Base-by-base conservation (phyloP, 352 stramenopile genomes). In the Phytophthora cactorum region DNA sequence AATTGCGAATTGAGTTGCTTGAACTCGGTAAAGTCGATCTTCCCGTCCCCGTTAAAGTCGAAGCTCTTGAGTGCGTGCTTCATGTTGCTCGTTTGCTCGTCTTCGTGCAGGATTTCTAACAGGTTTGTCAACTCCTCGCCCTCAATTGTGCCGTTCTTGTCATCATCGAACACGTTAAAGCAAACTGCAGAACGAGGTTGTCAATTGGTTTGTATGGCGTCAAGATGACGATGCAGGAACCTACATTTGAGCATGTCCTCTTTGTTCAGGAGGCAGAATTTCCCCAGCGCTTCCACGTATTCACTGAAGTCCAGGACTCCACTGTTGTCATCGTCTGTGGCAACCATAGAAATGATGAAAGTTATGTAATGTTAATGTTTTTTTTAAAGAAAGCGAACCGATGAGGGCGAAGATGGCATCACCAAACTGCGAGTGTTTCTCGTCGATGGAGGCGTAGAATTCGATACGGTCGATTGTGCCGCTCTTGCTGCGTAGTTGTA, bases 331-430 rank as follows among this genome's bases (percentile, higher is more conserved):
- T 90, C 79, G 36, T 90, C 77, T 85, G 15, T 46, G 45, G 27
- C 6, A n/a, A 55, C 17, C 14, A 62, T 17, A 28, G 31, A 15
- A 51, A 38, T 36, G 43, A 39, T 28, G 14, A 38, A 8, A 58
- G 22, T 45, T 34, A 4, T 34, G 29, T 7, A 4, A 34, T 34
- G 29, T 8, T 8, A 1, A 8, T 4, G 29, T 8, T 34, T 4
- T 34, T 34, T 8, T 28, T 51, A 31, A 31, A 32, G 22, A 22
- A 36, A 28, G 6, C 70, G 12, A 34, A 82, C 74, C 83, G 59
- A 92, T 92, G 45, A 92, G 70, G 5, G 80, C 72, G 52, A 92
- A 92, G 61, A 92, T 88, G 11, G 84, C 81, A 61, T 92, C 84
- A 38, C 84, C 84, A 49, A 92, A 84, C 22, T 87, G 81, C 39